Evolutionary conservation across 106 monocot genomes (phyloP), one percentile per base, ranked within the genome.

Genomic region (Dioscorea alata): DNA sequence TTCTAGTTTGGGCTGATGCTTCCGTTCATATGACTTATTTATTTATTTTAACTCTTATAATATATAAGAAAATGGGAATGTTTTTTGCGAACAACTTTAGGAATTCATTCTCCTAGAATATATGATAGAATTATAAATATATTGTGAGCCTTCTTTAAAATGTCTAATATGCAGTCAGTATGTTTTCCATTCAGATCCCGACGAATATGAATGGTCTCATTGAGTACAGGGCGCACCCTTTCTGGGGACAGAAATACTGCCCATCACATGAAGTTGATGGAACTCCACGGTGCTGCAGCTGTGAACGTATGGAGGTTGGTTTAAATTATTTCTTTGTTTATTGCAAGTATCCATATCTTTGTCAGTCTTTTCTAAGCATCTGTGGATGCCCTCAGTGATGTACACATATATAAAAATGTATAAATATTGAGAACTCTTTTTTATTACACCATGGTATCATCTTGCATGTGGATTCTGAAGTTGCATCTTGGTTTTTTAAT

Each of bases 161-260:
- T 42, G 10, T 42, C 10, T 42, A 42, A 42, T 8, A 42, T 42
- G 42, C 42, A 6, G 9, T 42, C 7, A 54, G 12, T 18, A 54
- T 18, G 54, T 54, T 54, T 54, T 53, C 18, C 53, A 16, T 53
- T 54, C 74, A 95, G 95, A 95, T 95, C 54, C 88, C 91, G 21
- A 82, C 86, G 60, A 95, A 88, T 77, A 63, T 63, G 48, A 78
- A 75, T 59, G 91, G 95, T 50, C 88, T 76, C 12, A 88, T 95
- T 42, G 95, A 95, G 62, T 95, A 95, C 59, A 82, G 86, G 56
- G 88, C 84, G 17, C 95, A 95, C 65, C 95, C 91, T 49, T 90
- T 94, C 54, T 94, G 94, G 94, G 61, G 74, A 35, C 94, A 94
- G 65, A 88, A 94, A 48, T 94, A 94, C 69, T 94, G 90, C 21